Evolutionary conservation across 2,329 filamentous ascomycete genomes (phyloP).

Genomic region (Monosporascus sp.): DNA sequence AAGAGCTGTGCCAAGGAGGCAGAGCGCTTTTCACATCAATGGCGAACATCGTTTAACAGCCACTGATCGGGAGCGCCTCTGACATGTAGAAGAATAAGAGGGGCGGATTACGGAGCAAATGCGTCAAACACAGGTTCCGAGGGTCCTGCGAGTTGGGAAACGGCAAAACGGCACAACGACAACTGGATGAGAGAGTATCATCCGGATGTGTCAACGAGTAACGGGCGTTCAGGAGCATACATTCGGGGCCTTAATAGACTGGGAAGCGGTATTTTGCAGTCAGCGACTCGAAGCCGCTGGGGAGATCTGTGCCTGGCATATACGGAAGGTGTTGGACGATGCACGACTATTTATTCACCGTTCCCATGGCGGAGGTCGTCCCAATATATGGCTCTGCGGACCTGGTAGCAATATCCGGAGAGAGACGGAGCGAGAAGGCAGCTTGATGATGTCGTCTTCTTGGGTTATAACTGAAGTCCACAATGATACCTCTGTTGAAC

Average conservation of each 20-base stretch:
- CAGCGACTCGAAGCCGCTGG: no score
- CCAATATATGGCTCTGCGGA: no score
- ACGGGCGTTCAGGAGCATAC: background rate
- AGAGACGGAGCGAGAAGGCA: background rate
- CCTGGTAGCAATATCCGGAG: no score
- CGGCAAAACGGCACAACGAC: background rate
- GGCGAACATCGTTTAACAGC: slow-evolving; percentile 35
- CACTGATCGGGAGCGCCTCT: background rate
- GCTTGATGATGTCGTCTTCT: background rate
- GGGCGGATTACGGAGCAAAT: background rate
- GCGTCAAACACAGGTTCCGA: background rate
- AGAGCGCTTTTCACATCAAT: slow-evolving; percentile 42
- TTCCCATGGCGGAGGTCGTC: no score
- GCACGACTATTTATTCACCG: no score
- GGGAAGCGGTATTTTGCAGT: background rate
- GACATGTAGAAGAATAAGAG: background rate
- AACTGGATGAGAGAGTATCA: background rate
- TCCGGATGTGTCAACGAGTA: background rate
- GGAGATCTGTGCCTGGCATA: no score
- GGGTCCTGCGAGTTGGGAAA: background rate
- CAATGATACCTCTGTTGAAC: background rate
- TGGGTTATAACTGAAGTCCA: background rate
- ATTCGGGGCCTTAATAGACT: background rate
- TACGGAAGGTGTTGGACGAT: no score
- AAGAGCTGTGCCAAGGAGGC: slow-evolving; percentile 70